Percentiles rank a stretch among this genome's conserved stretches.
Conservation (phyloP, 495 filamentous ascomycete genomes). For the Xylaria nigripes region DNA sequence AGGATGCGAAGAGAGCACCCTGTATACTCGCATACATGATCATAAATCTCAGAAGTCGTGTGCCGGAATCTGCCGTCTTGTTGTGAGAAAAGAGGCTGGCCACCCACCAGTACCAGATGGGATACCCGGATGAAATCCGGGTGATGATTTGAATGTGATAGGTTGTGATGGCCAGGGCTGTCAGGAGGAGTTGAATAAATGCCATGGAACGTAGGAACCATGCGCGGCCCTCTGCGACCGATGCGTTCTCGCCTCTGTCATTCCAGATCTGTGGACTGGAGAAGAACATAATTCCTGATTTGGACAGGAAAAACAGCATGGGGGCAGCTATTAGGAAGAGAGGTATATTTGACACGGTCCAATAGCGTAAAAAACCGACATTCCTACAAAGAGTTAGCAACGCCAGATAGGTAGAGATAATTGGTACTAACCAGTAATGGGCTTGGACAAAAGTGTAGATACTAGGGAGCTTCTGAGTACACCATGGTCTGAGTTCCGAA, state of each 20-base stretch:
- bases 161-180: slow-evolving; percentile 58
- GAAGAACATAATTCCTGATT: slow-evolving; percentile 49
- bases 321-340: slow-evolving; percentile 79
- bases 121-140: slow-evolving; percentile 79
- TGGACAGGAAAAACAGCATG: slow-evolving; percentile 60
- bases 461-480: slow-evolving; percentile 59
- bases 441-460: slow-evolving; percentile 86
- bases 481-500: slow-evolving; percentile 58
- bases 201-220: slow-evolving; percentile 50
- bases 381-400: slow-evolving; percentile 48
- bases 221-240: slow-evolving; percentile 5
- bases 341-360: slow-evolving; percentile 78
- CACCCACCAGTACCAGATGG: slow-evolving; percentile 82
- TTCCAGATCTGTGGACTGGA: slow-evolving; percentile 5
- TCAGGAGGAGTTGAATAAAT: slow-evolving; percentile 62
- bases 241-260: slow-evolving; percentile 6
- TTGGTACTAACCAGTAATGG: slow-evolving; percentile 64
- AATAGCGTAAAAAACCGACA: slow-evolving; percentile 81
- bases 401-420: background rate
- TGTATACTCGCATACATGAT: slow-evolving; percentile 76
- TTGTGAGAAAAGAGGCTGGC: slow-evolving; percentile 35
- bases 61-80: slow-evolving; percentile 20
- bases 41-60: slow-evolving; percentile 47
- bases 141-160: slow-evolving; percentile 95
- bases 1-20: slow-evolving; percentile 77